Evolutionary conservation across 768 basidiomycete genomes (phyloP), one percentile per base, ranked within the genome.

Genomic region (Russula sp.): DNA sequence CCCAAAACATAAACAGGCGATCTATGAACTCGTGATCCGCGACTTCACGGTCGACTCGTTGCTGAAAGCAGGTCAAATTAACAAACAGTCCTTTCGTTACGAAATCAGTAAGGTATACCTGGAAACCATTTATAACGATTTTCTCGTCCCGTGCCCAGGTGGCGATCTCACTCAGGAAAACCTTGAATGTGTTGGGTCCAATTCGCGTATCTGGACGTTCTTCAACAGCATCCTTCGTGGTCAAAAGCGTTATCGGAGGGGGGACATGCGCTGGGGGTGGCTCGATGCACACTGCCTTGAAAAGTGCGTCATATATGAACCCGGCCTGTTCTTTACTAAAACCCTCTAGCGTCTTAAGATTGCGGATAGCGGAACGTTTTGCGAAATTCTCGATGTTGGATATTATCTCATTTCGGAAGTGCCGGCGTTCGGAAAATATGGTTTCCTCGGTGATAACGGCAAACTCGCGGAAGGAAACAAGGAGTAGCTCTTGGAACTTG

Each of bases 381-480:
- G 94, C 88, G 76, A 98, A 99, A 3, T 83, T 84, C 77, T 99
- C 97, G 67, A 99, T 94, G 70, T 85, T 91, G 72, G 92, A 86
- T 44, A 97, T 86, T 65, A 99, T 90, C 71, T 98, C 94, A 38
- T 86, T 83, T 54, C 96, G 83, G 79, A 90, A 93, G 54, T 88
- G 84, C 66, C 84, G 84, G 26, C 97, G 87, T 75, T 99, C 97
- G 14, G 83, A 80, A 18, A 84, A 83, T 70, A 99, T 98, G 20
- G 90, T 89, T 11, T 98, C 97, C 70, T 98, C 96, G 0, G 94
- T 94, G 74, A 99, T 97, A 66, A 94, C 83, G 5, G 92, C 89
- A 74, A 99, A 98, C 73, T 99, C 97, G 62, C 97, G 85, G 84
- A 99, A 99, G 3, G 97, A 96, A 61, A 99, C 88, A 8, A 98